Conservation (phyloP, 768 basidiomycete species). For the Podaxis sp. region DNA sequence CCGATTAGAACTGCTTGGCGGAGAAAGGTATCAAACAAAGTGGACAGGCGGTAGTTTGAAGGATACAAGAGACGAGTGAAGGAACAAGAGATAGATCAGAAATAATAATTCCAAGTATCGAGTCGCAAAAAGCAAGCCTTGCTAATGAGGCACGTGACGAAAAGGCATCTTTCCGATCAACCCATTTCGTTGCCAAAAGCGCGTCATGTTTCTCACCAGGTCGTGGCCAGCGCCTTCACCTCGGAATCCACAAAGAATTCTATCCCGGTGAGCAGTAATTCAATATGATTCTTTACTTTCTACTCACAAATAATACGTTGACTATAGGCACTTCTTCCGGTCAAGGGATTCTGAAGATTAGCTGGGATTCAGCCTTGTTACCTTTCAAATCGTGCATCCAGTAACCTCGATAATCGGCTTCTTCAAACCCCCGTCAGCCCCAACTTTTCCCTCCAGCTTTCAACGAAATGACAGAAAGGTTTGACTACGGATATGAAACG, state of each 20-base stretch:
- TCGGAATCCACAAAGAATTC: neutral
- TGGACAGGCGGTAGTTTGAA: neutral
- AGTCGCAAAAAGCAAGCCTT: too few relatives aligned
- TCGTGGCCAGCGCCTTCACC: neutral
- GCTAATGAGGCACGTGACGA: neutral
- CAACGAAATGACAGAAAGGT: neutral
- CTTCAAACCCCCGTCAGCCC: neutral
- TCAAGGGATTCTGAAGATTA: neutral
- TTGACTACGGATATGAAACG: constrained; percentile 34
- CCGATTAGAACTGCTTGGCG: too few relatives aligned
- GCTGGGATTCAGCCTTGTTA: neutral
- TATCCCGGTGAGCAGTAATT: neutral
- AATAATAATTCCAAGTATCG: neutral
- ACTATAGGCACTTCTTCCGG: neutral
- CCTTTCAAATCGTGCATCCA: neutral
- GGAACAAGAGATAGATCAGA: neutral
- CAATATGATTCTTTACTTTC: neutral
- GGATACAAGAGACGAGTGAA: neutral
- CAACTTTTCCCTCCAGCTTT: too few relatives aligned
- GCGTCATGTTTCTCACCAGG: neutral
- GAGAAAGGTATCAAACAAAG: neutral
- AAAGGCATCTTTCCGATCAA: neutral
- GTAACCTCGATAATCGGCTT: neutral
- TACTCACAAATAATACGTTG: neutral
- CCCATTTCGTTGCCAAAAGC: neutral